Percentiles rank a stretch among this genome's conserved stretches.
Conservation (phyloP, 1,284 basidiomycete genomes). For the Irpex sp. region DNA sequence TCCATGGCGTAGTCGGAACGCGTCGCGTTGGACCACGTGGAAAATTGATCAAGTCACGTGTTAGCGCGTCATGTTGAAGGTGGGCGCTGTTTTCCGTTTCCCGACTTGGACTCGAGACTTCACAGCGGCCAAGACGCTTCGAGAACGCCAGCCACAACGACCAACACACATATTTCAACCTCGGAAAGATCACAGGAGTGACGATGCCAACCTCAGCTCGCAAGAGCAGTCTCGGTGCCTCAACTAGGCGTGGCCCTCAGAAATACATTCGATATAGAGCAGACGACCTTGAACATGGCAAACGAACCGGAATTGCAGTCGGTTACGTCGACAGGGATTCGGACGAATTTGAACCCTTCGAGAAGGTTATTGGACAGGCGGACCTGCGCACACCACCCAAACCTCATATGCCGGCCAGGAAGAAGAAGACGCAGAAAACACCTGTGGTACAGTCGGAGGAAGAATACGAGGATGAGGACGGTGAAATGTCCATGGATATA, state of each 20-base stretch:
- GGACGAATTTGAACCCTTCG: constrained; percentile 84
- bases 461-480: constrained; percentile 51
- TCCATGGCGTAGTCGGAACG: background rate
- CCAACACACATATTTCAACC: background rate
- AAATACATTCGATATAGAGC: constrained; percentile 73
- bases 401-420: constrained; percentile 35
- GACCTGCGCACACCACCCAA: constrained; percentile 62
- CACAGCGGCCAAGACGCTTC: background rate
- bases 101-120: background rate
- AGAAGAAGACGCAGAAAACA: constrained; percentile 34
- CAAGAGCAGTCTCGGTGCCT: constrained; percentile 31
- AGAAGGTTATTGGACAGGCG: constrained; percentile 68
- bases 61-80: background rate
- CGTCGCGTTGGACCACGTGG: constrained; percentile 8
- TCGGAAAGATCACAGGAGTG: background rate
- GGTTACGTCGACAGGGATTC: constrained; percentile 66
- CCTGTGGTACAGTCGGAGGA: constrained; percentile 20
- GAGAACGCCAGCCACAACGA: background rate
- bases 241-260: constrained; percentile 29
- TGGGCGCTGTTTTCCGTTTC: background rate
- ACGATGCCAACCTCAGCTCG: constrained; percentile 31
- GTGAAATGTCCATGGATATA: constrained; percentile 71
- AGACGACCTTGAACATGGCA: constrained; percentile 69
- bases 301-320: constrained; percentile 71
- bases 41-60: background rate